Base-by-base conservation (phyloP, 208 protist genomes). In the Crithidia brevicula region DNA sequence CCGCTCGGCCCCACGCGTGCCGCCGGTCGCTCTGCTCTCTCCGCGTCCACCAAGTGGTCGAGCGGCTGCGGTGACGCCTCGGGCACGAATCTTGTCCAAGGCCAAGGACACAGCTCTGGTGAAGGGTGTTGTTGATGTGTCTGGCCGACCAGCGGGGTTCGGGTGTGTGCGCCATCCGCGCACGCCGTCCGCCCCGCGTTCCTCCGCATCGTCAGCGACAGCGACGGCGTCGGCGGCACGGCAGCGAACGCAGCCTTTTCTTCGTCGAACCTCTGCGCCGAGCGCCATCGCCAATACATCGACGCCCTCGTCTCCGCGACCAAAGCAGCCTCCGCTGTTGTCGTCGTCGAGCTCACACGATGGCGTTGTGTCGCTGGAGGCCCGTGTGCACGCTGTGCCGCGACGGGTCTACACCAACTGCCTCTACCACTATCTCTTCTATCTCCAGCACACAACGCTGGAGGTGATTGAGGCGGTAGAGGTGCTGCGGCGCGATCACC, bases 361-460 rank as follows among this genome's bases (percentile, higher is more conserved):
- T 20, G 47, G 58, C 7, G 59, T 38, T 23, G 20, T 50, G 1
- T 40, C 67, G 2, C 67, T 65, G 4, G 46, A 53, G 2, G 4
- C 36, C 20, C 38, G 23, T 1, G 23, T 51, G 7, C 38, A 40
- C 53, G 43, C 36, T 15, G 58, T 72, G 23, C 65, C 52, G 4
- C 62, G 62, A 13, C 46, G 15, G 59, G 64, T 71, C 45, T 82
- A 85, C 69, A 45, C 50, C 3, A 40, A 46, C 25, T 82, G 83
- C 49, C 46, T 81, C 3, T 54, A 74, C 9, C 74, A 86, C 61
- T 81, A 82, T 25, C 43, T 86, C 30, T 66, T 54, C 23, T 52
- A 78, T 23, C 46, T 85, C 1, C 83, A 89, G 59, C 61, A 49
- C 6, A 65, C 68, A 1, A 83, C 78, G 7, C 52, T 85, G 22